Percentiles rank a stretch among this genome's conserved stretches.
Conservation (phyloP, 2,329 filamentous ascomycete genomes). For the Metarhizium humberi region DNA sequence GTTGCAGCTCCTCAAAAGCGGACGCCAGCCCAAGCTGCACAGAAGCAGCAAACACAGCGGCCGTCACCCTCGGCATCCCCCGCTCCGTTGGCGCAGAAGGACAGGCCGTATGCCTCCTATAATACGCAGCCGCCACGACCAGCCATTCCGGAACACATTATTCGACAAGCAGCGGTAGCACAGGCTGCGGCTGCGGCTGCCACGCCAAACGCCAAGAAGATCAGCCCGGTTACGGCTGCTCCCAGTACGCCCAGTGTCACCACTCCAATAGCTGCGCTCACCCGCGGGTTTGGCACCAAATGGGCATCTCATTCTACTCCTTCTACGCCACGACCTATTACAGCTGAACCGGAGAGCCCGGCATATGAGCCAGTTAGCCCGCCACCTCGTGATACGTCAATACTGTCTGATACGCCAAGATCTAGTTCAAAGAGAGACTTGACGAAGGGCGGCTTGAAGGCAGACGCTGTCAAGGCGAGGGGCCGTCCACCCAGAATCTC, state of each 20-base stretch:
- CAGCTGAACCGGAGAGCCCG: conserved; percentile 37
- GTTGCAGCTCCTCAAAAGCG: conserved; percentile 22
- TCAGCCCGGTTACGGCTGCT: conserved; percentile 19
- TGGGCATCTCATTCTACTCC: conserved; percentile 50
- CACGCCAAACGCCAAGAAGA: conserved; percentile 20
- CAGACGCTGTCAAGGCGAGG: conserved; percentile 19
- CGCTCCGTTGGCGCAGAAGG: conserved; percentile 15
- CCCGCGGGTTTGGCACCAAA: conserved; percentile 40
- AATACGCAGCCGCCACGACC: conserved; percentile 23
- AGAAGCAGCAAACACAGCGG: conserved; percentile 14
- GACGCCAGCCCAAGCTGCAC: conserved; percentile 18
- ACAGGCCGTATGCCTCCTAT: conserved; percentile 19
- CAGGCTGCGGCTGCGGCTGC: conserved; percentile 16
- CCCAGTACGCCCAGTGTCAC: conserved; percentile 26
- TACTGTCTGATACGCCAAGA: conserved; percentile 24
- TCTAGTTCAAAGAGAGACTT: conserved; percentile 22
- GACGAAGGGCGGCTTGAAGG: conserved; percentile 14
- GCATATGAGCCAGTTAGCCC: conserved; percentile 52
- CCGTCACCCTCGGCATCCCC: conserved; percentile 15
- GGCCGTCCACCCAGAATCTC: conserved; percentile 26
- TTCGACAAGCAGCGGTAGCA: conserved; percentile 25
- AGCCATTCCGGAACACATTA: conserved; percentile 31
- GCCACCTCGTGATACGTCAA: conserved; percentile 28
- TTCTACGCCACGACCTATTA: conserved; percentile 41
- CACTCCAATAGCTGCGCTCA: conserved; percentile 17